Base-by-base conservation (phyloP, 768 basidiomycete genomes). In the Rhizopogon roseolus region DNA sequence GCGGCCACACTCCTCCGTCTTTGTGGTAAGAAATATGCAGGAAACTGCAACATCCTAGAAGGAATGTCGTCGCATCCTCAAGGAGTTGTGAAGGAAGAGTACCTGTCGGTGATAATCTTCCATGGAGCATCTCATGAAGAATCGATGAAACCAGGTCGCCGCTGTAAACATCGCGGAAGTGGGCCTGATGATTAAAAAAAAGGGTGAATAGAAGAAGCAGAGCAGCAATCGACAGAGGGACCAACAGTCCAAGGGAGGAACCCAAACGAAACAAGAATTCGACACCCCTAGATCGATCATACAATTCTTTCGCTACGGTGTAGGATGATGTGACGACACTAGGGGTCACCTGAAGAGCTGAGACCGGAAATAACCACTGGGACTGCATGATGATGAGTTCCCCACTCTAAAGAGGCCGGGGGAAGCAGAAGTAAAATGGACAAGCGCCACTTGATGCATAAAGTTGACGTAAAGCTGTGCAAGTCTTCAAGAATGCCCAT, bases 141-240 rank as follows among this genome's bases (percentile, higher is more conserved):
- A 93, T 11, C 92, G 80, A 68, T 93, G 92, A 60, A 93, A 91
- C 88, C 91, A 93, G 6, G 87, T 89, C 25, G 90, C 90, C 25
- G 92, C 90, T 25, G 92, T 90, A 62, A 87, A 87, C 74, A 92
- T 81, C 13, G 90, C 89, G 14, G 89, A 85, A 19, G 85, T 83
- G 27, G 88, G 87, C 46, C 91, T 93, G 65, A 53, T 43, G 32
- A 62, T 41, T 54, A 34, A 52, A 56, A 62, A 29, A 25, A 49
- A 25, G 59, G 28, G 32, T 52, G 29, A 42, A 52, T 60, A 36
- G 36, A 57, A 61, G 62, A 54, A 50, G 25, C 11, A 41, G 52
- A 55, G 37, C 49, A 48, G 22, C 34, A 51, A 41, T 45, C 41
- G 48, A 54, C 28, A 55, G 38, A 50, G 10, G 34, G 43, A 81